Base-by-base conservation (phyloP, 2,329 filamentous ascomycete genomes). In the Nothomitra cinnamomea region DNA sequence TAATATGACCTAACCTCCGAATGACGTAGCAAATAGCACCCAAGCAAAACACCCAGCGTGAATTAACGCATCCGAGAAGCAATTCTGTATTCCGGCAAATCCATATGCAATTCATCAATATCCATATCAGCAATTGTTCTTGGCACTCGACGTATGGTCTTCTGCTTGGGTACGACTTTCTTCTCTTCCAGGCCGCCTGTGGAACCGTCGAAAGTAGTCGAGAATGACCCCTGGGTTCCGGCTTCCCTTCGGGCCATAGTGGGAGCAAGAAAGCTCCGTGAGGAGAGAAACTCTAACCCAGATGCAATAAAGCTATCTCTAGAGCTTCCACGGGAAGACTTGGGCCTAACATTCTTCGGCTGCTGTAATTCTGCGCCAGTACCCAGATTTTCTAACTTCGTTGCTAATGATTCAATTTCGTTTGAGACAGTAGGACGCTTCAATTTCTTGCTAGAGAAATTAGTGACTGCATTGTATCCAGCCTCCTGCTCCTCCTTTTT, bases 91-190 rank as follows among this genome's bases (percentile, higher is more conserved):
- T 53, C 40, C 10, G 52, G 24, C 15, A 47, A 7, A 48, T 53
- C 52, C 38, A 53, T 43, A 22, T 53, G 52, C 25, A 53, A 21
- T 32, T 53, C 52, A 32, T 53, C 52, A 4, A 53, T 36, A 22
- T 53, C 52, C 25, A 19, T 21, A n/a, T 36, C 36, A 28, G 45
- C 19, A 5, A 32, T 15, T 2, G 21, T 21, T 19, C 4, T 24
- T 3, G n/a, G 50, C 5, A 45, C 41, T 13, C 22, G 41, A 32
- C 28, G 28, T 32, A 32, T 32, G 4, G 28, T 32, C 10, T 12
- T 35, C 45, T 49, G 5, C 13, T 41, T 19, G 5, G 38, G 17
- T 5, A n/a, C 12, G 3, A 21, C 8, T 15, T 25, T 24, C 17
- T 22, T 32, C 10, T 5, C n/a, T 12, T 32, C 19, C 22, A 15